Percentiles rank a stretch among this genome's conserved stretches.
Conservation (phyloP, 2,329 filamentous ascomycete species). For the Leptosphaerulina australis region DNA sequence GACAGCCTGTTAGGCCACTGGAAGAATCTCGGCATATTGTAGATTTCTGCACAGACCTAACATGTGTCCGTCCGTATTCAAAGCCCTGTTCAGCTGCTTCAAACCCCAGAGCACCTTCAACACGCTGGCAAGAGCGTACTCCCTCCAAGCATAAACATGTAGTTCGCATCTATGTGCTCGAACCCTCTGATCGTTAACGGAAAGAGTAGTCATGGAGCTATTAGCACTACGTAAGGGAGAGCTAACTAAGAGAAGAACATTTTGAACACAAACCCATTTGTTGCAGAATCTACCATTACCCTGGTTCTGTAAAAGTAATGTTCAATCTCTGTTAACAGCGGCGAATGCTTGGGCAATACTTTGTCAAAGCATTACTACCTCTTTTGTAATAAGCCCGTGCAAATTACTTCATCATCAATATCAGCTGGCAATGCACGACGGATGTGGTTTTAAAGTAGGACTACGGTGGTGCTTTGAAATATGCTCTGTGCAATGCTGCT, state of each 20-base stretch:
- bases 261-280: background rate
- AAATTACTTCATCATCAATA: background rate
- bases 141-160: background rate
- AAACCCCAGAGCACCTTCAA: background rate
- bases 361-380: constrained; percentile 15
- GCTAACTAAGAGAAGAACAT: no score
- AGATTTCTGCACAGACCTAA: no score
- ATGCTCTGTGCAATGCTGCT: constrained; percentile 10
- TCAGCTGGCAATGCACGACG: background rate
- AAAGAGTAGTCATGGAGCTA: no score
- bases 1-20: background rate
- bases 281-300: background rate
- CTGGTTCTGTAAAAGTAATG: background rate
- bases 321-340: background rate
- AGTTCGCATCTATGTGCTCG: background rate
- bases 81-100: background rate
- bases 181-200: background rate
- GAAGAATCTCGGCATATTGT: background rate
- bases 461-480: background rate
- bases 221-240: no score
- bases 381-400: constrained; percentile 2
- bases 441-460: constrained; percentile 10
- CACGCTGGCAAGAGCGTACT: background rate
- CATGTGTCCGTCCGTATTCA: background rate
- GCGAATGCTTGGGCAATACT: constrained; percentile 3